Percentiles rank a stretch among this genome's conserved stretches.
phyloP scores from a whole-genome alignment of 306 rosid species.

The Pyrus bretschneideri region DNA sequence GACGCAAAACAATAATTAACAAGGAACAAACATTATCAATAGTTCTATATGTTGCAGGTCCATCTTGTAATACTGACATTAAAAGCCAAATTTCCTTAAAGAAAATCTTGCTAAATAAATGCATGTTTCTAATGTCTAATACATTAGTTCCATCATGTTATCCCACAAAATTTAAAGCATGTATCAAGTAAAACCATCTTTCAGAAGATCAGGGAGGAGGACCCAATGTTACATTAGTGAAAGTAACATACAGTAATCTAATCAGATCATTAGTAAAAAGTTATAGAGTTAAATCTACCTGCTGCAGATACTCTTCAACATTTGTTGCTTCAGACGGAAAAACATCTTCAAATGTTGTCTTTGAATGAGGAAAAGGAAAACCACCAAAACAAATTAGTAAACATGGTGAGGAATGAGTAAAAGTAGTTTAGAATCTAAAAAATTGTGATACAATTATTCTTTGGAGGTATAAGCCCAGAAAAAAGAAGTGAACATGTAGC shows the following conservation, averaged over 20 bases:
- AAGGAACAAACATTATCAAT: background rate
- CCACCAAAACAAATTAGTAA: background rate
- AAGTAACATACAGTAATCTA: background rate
- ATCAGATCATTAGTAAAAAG: background rate
- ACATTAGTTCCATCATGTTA: background rate
- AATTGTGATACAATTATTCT: background rate
- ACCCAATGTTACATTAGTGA: background rate
- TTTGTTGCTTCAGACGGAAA: constrained; percentile 97
- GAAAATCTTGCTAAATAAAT: background rate
- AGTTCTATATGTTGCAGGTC: background rate
- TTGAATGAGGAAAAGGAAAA: constrained; percentile 9
- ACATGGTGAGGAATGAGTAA: constrained; percentile 20
- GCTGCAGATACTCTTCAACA: constrained; percentile 96
- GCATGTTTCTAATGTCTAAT: background rate
- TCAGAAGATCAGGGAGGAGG: background rate
- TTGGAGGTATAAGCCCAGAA: background rate
- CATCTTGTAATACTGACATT: background rate
- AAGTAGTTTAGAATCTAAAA: background rate
- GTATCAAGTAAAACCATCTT: background rate
- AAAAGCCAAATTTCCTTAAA: background rate
- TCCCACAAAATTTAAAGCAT: background rate
- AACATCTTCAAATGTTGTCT: constrained; percentile 98
- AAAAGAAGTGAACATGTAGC: background rate
- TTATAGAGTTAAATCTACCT: constrained; percentile 45
- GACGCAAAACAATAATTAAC: background rate